phyloP scores from a whole-genome alignment of 345 rosid genomes.

The Boechera divaricarpa region DNA sequence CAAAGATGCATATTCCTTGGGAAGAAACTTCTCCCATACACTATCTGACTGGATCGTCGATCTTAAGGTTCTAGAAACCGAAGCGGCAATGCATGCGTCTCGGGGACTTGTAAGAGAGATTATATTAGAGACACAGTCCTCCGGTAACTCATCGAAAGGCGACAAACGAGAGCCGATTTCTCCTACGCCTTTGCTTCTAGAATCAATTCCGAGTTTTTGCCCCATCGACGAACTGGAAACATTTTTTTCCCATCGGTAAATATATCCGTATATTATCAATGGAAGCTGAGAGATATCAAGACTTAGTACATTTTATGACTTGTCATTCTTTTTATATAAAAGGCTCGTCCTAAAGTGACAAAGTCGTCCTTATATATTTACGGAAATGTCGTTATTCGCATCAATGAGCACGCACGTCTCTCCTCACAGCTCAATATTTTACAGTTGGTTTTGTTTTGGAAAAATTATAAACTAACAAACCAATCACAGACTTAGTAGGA shows the following conservation, averaged over 20 bases:
- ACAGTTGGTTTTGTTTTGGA: not conserved
- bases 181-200: not conserved
- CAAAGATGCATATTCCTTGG: slow-evolving; percentile 39
- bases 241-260: not conserved
- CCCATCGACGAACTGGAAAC: not conserved
- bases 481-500: no score
- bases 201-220: not conserved
- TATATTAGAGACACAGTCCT: slow-evolving; percentile 48
- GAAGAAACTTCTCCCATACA: slow-evolving; percentile 61
- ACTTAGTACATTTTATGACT: not conserved
- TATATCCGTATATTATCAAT: not conserved
- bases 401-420: not conserved
- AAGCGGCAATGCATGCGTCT: slow-evolving; percentile 50
- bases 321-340: not conserved
- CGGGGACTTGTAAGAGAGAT: slow-evolving; percentile 50
- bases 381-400: not conserved
- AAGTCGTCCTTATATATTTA: not conserved
- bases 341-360: not conserved
- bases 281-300: not conserved
- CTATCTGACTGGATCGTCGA: slow-evolving; percentile 51
- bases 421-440: not conserved
- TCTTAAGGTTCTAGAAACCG: slow-evolving; percentile 50
- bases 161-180: not conserved
- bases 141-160: slow-evolving; percentile 38
- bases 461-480: no score